Base-by-base conservation (phyloP, 2,329 filamentous ascomycete species). In the Penicillium frequentans region DNA sequence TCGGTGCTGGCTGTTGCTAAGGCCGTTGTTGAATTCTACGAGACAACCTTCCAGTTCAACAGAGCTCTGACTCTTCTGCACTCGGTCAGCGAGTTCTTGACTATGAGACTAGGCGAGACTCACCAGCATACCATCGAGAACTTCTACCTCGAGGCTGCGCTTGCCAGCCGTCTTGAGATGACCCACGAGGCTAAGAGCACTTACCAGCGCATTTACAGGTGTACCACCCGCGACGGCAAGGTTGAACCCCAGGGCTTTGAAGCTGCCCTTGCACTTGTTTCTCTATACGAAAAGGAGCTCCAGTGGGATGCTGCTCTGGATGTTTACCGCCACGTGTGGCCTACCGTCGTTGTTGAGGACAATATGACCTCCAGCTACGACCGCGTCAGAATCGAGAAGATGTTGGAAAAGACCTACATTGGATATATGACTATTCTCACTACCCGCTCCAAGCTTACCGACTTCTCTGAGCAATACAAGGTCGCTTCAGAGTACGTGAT, bases 361-460 rank as follows among this genome's bases (percentile, higher is more conserved):
- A 74, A 71, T 16, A 73, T 74, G 56, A 69, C 73, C 33, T 65
- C 64, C 21, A 66, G 63, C 19, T 74, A 79, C 43, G 77, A 79
- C 47, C 63, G 64, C 7, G 54, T 56, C 0, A 56, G 68, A n/a
- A 52, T 70, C 1, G 76, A 79, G 42, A 74, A 75, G 21, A 63
- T 78, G 23, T 68, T 82, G 3, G 75, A 79, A 55, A 74, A 80
- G 58, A 73, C 82, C 49, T 81, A 79, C 62, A 68, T 73, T 23
- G 77, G 77, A 35, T 83, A 83, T 65, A 74, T 76, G 46, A 74
- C 77, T 35, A 75, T 81, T n/a, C 63, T 83, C 19, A 77, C 81
- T 52, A 66, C 73, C 11, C 75, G 77, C 23, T 71, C 73, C 55
- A 76, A 75, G 58, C 52, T 54, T 6, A 76, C 73, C 3, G 76